Percentiles rank a stretch among this genome's conserved stretches.
These are phyloP conservation scores for Teunomyces pallodes DNA, from an alignment of 805 yeast genomes.

Conservation along the genomic window DNA sequence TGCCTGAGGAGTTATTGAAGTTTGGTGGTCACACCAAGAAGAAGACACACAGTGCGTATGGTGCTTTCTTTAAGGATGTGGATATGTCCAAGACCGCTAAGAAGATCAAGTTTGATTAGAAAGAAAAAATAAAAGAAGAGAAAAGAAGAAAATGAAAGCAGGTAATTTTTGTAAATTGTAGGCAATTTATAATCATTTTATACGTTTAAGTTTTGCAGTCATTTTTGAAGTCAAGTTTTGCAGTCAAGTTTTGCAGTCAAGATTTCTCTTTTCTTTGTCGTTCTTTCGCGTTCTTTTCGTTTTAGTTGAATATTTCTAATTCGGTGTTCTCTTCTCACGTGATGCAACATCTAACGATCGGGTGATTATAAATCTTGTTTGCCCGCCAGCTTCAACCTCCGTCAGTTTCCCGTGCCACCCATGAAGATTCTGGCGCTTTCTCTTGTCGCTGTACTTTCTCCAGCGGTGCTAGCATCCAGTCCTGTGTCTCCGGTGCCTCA, in stretches of 20 bases:
- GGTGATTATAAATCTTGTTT: too few species aligned
- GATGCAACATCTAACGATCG: too few species aligned
- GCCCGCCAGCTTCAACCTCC: too few species aligned
- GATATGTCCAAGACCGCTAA: constrained; percentile 81
- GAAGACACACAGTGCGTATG: constrained; percentile 97
- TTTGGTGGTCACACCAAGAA: constrained; percentile 98
- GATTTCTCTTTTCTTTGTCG: too few species aligned
- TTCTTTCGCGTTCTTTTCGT: too few species aligned
- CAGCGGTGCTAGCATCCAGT: not conserved
- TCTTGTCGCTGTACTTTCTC: not conserved
- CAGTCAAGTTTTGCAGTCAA: too few species aligned
- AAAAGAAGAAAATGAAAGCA: not conserved
- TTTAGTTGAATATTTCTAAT: too few species aligned
- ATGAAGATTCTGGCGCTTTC: not conserved
- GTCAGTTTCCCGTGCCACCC: not conserved
- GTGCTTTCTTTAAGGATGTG: constrained; percentile 93
- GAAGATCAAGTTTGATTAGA: constrained; percentile 77
- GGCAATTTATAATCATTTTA: too few species aligned
- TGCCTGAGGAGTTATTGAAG: constrained; percentile 90
- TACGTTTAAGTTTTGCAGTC: too few species aligned
- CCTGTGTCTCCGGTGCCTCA: not conserved
- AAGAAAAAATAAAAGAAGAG: not conserved
- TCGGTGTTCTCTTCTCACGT: too few species aligned
- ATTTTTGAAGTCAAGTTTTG: too few species aligned
- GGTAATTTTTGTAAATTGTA: too few species aligned